Evolutionary conservation across 176 grass and related monocot genomes (phyloP), one percentile per base, ranked within the genome.

Genomic region (Triticum dicoccoides): DNA sequence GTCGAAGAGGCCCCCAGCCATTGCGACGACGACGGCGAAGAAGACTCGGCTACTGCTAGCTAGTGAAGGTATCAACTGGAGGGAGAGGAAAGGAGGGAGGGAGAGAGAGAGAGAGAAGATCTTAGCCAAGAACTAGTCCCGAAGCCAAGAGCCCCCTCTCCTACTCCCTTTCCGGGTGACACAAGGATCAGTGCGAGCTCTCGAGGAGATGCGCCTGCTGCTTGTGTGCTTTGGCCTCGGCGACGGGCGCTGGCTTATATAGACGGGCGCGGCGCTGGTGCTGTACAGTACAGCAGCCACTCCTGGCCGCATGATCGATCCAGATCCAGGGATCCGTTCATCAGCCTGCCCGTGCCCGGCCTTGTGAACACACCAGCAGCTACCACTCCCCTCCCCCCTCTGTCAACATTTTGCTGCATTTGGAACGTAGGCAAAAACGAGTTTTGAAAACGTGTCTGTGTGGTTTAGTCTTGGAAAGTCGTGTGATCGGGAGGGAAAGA

Each of bases 1-100:
- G 76, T 69, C 75, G 15, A 88, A 70, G 77, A 84, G 24, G 1
- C 89, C 85, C 73, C 82, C 83, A 20, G 85, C 81, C 89, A 91
- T 91, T 9, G 8, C 41, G 11, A 49, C 73, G 14, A 3, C 44
- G 44, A 49, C 12, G 41, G 3, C 7, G 42, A 44, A 8, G 41
- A 42, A 11, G 42, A 44, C 42, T 29, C 42, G 8, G 42, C n/a
- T 78, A 32, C 18, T 54, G 17, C 11, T 39, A 42, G 2, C 29
- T 25, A 17, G 34, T 5, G 34, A 70, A 18, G 51, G 15, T 70
- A 38, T 21, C 33, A 70, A 2, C 70, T 49, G 14, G 14, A 14
- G 44, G 1, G 34, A 65, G 32, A 20, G 73, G 27, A 35, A 12
- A 47, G 68, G 61, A 81, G 42, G 80, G 73, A 18, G 73, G 63